These are phyloP conservation scores for Areca catechu DNA, from an alignment of 176 grass and related monocot species.

Conservation along the genomic window DNA sequence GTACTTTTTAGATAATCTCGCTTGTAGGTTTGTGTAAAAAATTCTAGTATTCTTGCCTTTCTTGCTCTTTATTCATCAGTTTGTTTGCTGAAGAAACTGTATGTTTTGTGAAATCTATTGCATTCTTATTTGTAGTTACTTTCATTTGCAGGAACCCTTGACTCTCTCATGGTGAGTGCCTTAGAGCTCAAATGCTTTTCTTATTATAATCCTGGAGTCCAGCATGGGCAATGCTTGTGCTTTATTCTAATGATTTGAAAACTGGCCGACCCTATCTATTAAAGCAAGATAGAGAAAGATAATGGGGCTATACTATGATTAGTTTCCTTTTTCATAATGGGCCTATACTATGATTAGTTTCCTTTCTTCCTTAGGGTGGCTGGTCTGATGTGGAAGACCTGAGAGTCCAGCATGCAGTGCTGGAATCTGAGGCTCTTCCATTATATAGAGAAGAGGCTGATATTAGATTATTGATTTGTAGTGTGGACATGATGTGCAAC, in stretches of 20 bases:
- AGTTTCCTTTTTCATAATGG: no score
- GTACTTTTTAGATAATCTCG: constrained; percentile 11
- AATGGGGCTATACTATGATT: no score
- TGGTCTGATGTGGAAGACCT: no score
- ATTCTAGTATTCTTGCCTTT: constrained; percentile 3
- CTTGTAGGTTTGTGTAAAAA: not conserved
- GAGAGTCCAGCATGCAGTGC: no score
- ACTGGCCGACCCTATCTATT: no score
- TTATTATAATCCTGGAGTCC: not conserved
- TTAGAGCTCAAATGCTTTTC: constrained; percentile 14
- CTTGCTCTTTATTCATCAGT: not conserved
- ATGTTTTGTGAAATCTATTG: not conserved
- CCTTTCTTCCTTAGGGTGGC: no score
- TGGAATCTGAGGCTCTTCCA: not conserved
- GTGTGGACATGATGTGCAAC: constrained; percentile 80
- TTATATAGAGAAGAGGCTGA: not conserved
- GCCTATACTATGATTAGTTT: no score
- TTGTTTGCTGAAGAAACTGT: not conserved
- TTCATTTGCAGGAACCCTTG: constrained; percentile 79
- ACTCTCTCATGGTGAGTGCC: constrained; percentile 89
- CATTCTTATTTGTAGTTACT: not conserved
- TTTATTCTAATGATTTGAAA: no score
- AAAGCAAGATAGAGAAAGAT: no score
- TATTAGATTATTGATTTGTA: constrained; percentile 31
- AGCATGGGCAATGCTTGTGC: no score